Percentiles rank a stretch among this genome's conserved stretches.
These are phyloP conservation scores for Periglandula ipomoeae DNA, from an alignment of 2,329 filamentous ascomycete species.

Conservation along the genomic window DNA sequence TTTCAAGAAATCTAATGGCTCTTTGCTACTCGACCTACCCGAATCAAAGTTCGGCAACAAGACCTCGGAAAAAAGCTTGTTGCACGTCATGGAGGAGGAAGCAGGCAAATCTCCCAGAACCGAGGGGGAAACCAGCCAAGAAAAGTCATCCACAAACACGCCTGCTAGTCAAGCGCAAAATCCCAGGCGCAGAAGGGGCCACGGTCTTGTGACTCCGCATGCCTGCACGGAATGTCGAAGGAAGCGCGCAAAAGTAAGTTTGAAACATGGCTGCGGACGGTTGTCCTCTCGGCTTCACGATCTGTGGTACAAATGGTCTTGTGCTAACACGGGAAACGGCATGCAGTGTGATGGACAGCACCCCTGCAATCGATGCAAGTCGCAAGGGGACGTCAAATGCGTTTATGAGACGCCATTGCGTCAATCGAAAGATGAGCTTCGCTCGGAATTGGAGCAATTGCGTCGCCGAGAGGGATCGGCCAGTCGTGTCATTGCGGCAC, in stretches of 20 bases:
- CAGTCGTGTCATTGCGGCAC: constrained; percentile 44
- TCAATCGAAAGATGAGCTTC: constrained; percentile 52
- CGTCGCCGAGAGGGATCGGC: constrained; percentile 42
- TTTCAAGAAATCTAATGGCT: not conserved
- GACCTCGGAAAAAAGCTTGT: not conserved
- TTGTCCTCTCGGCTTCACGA: too few species aligned
- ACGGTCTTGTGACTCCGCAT: constrained; percentile 48
- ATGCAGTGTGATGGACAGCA: constrained; percentile 47
- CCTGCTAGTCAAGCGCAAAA: constrained; percentile 17
- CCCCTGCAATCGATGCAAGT: constrained; percentile 44
- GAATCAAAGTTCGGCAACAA: not conserved
- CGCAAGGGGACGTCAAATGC: constrained; percentile 43
- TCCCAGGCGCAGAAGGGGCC: constrained; percentile 42
- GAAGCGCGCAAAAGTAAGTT: constrained; percentile 47
- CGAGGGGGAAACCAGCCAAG: not conserved
- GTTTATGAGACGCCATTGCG: constrained; percentile 52
- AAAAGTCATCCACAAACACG: constrained; percentile 9
- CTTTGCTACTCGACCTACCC: not conserved
- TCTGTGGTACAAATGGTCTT: not conserved
- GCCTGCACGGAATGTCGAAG: constrained; percentile 52
- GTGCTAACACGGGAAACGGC: not conserved
- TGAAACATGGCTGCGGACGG: too few species aligned
- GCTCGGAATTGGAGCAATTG: constrained; percentile 48
- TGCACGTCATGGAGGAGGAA: not conserved
- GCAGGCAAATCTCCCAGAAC: not conserved